Evolutionary conservation across 352 stramenopile species (phyloP).

Genomic region (Phytophthora sojae): DNA sequence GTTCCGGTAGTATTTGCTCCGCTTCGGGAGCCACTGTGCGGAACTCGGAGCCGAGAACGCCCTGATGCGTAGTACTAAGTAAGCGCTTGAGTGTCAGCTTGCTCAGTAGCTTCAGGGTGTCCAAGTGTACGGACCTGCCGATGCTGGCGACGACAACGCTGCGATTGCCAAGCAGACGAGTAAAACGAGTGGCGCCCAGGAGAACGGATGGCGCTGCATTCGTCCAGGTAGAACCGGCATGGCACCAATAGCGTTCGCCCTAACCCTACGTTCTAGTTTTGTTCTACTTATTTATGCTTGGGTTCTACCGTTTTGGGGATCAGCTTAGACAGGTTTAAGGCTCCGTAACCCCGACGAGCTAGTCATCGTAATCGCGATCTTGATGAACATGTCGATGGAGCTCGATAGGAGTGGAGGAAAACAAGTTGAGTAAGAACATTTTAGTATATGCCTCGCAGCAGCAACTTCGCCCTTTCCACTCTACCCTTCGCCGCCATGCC

Average conservation of each 20-base stretch:
- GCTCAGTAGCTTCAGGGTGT: slow-evolving; percentile 56
- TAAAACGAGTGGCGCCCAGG: neutral
- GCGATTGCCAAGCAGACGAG: neutral
- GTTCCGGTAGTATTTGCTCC: slow-evolving; percentile 71
- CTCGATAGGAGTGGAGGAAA: no score
- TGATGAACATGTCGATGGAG: no score
- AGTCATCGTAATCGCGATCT: no score
- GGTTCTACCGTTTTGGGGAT: no score
- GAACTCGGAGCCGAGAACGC: slow-evolving; percentile 73
- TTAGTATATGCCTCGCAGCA: no score
- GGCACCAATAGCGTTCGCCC: no score
- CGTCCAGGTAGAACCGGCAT: neutral
- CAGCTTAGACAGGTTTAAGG: no score
- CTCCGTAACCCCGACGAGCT: no score
- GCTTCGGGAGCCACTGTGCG: slow-evolving; percentile 68
- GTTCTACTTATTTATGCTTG: no score
- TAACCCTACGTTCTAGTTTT: no score
- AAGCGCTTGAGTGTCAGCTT: slow-evolving; percentile 68
- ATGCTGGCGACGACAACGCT: neutral
- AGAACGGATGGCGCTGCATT: neutral
- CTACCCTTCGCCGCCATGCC: slow-evolving; percentile 34
- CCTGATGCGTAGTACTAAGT: slow-evolving; percentile 75
- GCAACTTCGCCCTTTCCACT: no score
- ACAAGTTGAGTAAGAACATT: no score
- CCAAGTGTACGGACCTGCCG: slow-evolving; percentile 38